Evolutionary conservation across 1,284 basidiomycete species (phyloP), one percentile per base, ranked within the genome.

Genomic region (Vanrija sp.): DNA sequence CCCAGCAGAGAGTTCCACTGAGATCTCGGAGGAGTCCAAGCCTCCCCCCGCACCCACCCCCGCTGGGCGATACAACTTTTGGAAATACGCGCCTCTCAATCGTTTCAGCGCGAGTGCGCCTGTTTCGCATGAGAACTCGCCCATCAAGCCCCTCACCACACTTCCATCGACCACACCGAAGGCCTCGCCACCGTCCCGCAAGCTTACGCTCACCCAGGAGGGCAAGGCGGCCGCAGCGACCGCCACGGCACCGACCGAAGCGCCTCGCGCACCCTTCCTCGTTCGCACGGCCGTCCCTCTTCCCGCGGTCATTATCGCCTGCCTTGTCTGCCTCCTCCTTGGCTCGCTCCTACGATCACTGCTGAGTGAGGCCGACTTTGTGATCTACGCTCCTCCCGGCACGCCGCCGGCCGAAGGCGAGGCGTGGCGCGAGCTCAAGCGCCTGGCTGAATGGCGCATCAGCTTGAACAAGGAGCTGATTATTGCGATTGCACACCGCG

Each of bases 291-390:
- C 36, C 15, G 65, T 73, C 37, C 71, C 76, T 6, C 53, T 78
- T 6, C 75, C 72, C 0, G 72, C 74, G 4, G 73, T 95, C 50
- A 70, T 98, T 58, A 78, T 94, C 53, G 83, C 88, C 16, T 90
- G 85, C 43, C 72, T 98, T 59, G 88, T 95, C 58, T 87, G 89
- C 36, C 94, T 98, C 75, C 78, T 98, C 60, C 80, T 97, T 59
- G 95, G 95, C 36, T 94, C 89, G 12, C 78, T 98, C 46, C 75
- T 95, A 57, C 83, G 95, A 53, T 90, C 89, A 8, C 78, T 97
- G 57, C 77, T 97, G 38, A 85, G 86, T 8, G 72, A 74, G 49
- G 86, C 88, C n/a, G 94, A 97, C 74, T 98, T 94, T 77, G 84
- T 95, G 22, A 63, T 76, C 49, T 88, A 88, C 72, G 81, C 89